These are phyloP conservation scores for Lachnellula willkommii DNA, from an alignment of 2,329 filamentous ascomycete genomes.

Conservation along the genomic window DNA sequence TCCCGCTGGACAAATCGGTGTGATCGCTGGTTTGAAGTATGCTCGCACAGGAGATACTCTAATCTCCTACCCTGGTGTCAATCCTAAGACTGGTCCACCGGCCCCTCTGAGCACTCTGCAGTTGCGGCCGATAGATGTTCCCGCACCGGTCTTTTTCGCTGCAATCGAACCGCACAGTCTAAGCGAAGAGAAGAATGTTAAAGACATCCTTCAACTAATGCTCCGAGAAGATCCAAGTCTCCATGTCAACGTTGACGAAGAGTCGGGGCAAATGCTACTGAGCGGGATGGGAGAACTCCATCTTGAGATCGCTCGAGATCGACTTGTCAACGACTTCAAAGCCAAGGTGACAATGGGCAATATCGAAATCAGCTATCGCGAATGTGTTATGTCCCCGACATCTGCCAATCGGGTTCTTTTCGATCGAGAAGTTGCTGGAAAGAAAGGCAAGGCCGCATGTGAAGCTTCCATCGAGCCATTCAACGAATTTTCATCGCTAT, in stretches of 20 bases:
- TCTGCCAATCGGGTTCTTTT: slow-evolving; percentile 57
- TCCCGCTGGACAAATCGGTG: slow-evolving; percentile 83
- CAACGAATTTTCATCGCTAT: slow-evolving; percentile 35
- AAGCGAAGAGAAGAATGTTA: slow-evolving; percentile 73
- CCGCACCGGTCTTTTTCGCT: slow-evolving; percentile 94
- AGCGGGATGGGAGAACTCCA: slow-evolving; percentile 97
- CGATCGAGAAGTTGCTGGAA: slow-evolving; percentile 76
- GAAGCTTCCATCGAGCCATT: slow-evolving; percentile 62
- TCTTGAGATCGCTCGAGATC: slow-evolving; percentile 84
- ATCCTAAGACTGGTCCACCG: slow-evolving; percentile 57
- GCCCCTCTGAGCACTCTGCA: slow-evolving; percentile 69
- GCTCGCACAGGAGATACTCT: slow-evolving; percentile 93
- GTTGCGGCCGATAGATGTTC: slow-evolving; percentile 80
- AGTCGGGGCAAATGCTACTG: slow-evolving; percentile 87
- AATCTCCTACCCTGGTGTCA: slow-evolving; percentile 63
- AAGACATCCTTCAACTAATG: slow-evolving; percentile 69
- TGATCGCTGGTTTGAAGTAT: slow-evolving; percentile 82
- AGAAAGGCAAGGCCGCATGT: slow-evolving; percentile 71
- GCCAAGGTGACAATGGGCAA: slow-evolving; percentile 78
- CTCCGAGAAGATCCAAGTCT: slow-evolving; percentile 90
- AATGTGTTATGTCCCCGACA: slow-evolving; percentile 61
- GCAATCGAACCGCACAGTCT: slow-evolving; percentile 78
- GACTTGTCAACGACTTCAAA: slow-evolving; percentile 84
- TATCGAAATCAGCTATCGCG: slow-evolving; percentile 93
- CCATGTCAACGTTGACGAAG: slow-evolving; percentile 76